Base-by-base conservation (phyloP, 2,329 filamentous ascomycete genomes). In the Neobulgaria alba region DNA sequence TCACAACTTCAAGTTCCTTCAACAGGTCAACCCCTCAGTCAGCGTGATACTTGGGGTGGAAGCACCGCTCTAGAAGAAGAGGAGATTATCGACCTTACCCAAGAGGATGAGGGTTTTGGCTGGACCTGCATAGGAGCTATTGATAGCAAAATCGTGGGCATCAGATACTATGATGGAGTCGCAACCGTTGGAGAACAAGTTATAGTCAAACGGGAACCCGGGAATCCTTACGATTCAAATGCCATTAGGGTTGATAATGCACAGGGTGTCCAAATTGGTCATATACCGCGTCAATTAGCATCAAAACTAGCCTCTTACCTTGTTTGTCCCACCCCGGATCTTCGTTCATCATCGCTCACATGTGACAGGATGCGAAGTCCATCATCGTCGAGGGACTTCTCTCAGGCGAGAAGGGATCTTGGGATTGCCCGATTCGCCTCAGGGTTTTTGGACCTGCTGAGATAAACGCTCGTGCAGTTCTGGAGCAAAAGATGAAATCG, bases 231-330 rank as follows among this genome's bases (percentile, higher is more conserved):
- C 56, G 85, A 92, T 56, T 48, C 51, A 4, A 92, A 92, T 62
- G 86, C 86, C 0, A 86, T 93, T 42, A 75, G 77, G 4, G 75
- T 93, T 1, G 72, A 84, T 53, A 93, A 92, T 59, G 84, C 89
- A 10, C 73, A 83, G 55, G 73, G 77, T 12, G 59, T 62, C 5
- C 86, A 93, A 54, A 85, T 94, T 52, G 87, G 87, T 1, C 86
- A 94, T 61, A 67, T 94, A 30, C 82, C 84, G 5, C 69, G 76
- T 10, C 67, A 63, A 1, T 56, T 86, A 16, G 85, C 79, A 1
- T 64, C 68, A n/a, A 90, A 84, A 60, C 64, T 95, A 39, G 78
- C 85, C 0, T 74, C 72, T 2, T 87, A 85, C 56, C 69, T 93
- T 57, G 79, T 82, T 60, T 54, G 67, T 54, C 4, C 46, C 15